Evolutionary conservation across 192 early-diverging fungal genomes (phyloP).

Genomic region (Linnemannia zychae): DNA sequence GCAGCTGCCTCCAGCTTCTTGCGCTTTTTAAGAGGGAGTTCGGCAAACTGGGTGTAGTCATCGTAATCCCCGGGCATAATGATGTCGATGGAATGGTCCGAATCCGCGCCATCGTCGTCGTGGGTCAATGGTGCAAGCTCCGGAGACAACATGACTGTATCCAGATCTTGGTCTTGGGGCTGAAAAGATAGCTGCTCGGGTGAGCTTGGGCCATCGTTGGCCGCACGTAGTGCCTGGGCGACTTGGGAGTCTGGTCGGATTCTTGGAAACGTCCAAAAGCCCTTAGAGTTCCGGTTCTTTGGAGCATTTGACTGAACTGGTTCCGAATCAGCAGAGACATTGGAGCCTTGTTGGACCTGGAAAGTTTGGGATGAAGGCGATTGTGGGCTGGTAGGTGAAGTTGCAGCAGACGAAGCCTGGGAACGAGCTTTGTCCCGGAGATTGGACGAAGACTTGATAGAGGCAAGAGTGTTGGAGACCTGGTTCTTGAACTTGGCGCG

Average conservation of each 20-base stretch:
- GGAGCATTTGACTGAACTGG: background rate
- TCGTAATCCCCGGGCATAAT: conserved; percentile 46
- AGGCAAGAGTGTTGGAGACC: conserved; percentile 43
- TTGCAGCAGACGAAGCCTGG: background rate
- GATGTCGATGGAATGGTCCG: conserved; percentile 47
- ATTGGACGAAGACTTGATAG: conserved; percentile 48
- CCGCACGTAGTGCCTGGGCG: background rate
- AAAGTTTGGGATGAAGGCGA: background rate
- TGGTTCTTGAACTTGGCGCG: conserved; percentile 48
- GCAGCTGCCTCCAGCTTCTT: conserved; percentile 48
- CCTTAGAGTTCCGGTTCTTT: conserved; percentile 22
- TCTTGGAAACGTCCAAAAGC: conserved; percentile 41
- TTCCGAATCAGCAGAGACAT: background rate
- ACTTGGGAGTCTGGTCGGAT: conserved; percentile 13
- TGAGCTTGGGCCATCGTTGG: background rate
- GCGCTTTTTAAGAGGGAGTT: conserved; percentile 43
- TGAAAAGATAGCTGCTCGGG: background rate
- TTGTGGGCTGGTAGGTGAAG: conserved; percentile 1
- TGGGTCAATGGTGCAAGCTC: conserved; percentile 10
- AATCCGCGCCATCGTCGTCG: conserved; percentile 15
- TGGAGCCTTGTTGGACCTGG: background rate
- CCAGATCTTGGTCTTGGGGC: background rate
- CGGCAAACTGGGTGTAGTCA: conserved; percentile 56
- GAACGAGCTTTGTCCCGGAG: conserved; percentile 22
- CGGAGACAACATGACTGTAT: conserved; percentile 18